Evolutionary conservation across 2,329 filamentous ascomycete species (phyloP), one percentile per base, ranked within the genome.

Genomic region (Fusarium bactridioides): DNA sequence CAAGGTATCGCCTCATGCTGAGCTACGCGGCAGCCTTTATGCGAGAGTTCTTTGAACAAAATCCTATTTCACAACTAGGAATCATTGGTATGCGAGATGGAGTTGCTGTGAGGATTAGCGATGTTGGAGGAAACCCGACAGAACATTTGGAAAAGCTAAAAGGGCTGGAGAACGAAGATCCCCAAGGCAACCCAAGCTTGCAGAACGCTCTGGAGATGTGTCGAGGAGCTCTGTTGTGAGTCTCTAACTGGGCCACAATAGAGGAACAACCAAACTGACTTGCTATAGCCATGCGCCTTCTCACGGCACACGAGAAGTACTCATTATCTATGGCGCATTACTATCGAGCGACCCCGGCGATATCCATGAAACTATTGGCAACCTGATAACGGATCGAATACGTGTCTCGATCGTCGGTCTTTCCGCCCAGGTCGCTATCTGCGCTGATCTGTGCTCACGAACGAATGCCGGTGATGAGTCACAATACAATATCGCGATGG

Each of bases 121-220:
- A 97, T 78, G 91, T 98, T 86, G 92, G 93, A 61, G 96, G 96
- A 15, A 98, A 98, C 79, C 94, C 95, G 6, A 91, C 91, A 13
- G 94, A 97, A 68, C 96, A 98, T 80, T 89, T 98, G 63, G 89
- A 92, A 72, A 91, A 91, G 58, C 87, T 99, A 66, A 88, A 92
- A 78, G 87, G 84, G 3, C 86, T 95, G 74, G 88, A 90, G 77
- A 84, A 89, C 10, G 83, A 88, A 77, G 90, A 95, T 78, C 89
- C 93, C 19, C 88, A 92, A 78, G 93, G 94, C 44, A 90, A 91
- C 73, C 92, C 93, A 21, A 94, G 92, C 81, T 81, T 99, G 70
- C 96, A 99, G 82, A 99, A 99, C 81, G 95, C 95, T 8, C 87
- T 99, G 56, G 95, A 99, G 82, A 97, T 99, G 93, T 94, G 94